These are phyloP conservation scores for Apium graveolens DNA, from an alignment of 129 eudicot species.

Conservation along the genomic window DNA sequence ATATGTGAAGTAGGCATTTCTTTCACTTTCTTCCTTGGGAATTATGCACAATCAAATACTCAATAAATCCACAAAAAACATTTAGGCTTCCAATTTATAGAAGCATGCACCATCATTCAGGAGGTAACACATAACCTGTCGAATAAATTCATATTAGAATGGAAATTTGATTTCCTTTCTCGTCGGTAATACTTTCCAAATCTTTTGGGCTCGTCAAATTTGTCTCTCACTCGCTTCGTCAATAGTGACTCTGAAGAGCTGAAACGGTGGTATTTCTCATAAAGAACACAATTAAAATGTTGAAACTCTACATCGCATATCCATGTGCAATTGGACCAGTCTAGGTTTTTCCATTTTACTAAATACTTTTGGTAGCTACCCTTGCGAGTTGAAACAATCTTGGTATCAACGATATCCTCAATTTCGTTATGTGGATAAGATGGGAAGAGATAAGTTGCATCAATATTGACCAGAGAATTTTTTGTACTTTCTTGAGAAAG, in stretches of 20 bases:
- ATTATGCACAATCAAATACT: not conserved
- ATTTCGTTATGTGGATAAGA: not conserved
- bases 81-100: not conserved
- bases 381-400: conserved; percentile 2
- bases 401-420: conserved; percentile 13
- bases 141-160: not conserved
- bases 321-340: conserved; percentile 6
- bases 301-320: conserved; percentile 11
- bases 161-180: not conserved
- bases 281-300: not conserved
- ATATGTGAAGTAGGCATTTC: not conserved
- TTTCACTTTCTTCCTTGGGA: not conserved
- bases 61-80: not conserved
- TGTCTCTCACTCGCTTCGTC: not conserved
- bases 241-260: not conserved
- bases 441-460: not conserved
- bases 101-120: not conserved
- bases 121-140: conserved; percentile 7
- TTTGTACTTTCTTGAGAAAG: not conserved
- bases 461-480: too few species aligned
- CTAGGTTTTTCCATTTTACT: conserved; percentile 6
- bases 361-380: conserved; percentile 9
- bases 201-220: not conserved
- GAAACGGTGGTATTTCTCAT: not conserved
- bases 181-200: conserved; percentile 3